phyloP scores from a whole-genome alignment of 106 monocot genomes.

The Amphibolis antarctica region DNA sequence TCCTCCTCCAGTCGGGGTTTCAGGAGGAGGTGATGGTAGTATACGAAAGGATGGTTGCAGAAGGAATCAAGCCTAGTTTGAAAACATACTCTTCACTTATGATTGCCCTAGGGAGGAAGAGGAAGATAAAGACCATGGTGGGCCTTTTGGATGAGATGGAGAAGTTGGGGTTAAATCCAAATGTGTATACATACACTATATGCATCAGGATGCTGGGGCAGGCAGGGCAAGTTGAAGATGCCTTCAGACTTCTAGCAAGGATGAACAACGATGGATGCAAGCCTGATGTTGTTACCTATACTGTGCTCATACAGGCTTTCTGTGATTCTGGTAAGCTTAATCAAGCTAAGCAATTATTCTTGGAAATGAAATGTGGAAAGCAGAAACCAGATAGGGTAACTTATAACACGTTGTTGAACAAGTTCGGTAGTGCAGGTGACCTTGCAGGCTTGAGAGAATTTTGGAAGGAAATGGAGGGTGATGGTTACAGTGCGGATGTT shows the following conservation, averaged over 20 bases:
- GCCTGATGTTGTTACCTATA: slow-evolving; percentile 88
- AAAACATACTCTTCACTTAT: slow-evolving; percentile 88
- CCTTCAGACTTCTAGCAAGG: slow-evolving; percentile 40
- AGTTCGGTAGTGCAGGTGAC: slow-evolving; percentile 73
- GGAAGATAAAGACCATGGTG: slow-evolving; percentile 41
- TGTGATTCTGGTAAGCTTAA: slow-evolving; percentile 49
- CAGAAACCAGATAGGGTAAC: slow-evolving; percentile 79
- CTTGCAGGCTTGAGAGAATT: slow-evolving; percentile 40
- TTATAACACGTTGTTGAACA: slow-evolving; percentile 71
- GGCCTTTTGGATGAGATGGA: slow-evolving; percentile 68
- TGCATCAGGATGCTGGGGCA: slow-evolving; percentile 78
- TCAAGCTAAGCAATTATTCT: slow-evolving; percentile 61
- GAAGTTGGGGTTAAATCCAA: slow-evolving; percentile 53
- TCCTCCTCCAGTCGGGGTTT: slow-evolving; percentile 56
- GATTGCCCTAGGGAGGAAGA: slow-evolving; percentile 73
- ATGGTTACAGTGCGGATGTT: slow-evolving; percentile 72
- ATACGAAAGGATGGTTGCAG: slow-evolving; percentile 57
- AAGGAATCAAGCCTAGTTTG: slow-evolving; percentile 58
- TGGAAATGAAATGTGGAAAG: slow-evolving; percentile 51
- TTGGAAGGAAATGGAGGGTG: slow-evolving; percentile 68
- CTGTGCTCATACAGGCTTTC: slow-evolving; percentile 66
- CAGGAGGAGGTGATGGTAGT: slow-evolving; percentile 50
- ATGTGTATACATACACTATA: slow-evolving; percentile 92
- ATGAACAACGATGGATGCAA: slow-evolving; percentile 68
- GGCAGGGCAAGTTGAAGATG: slow-evolving; percentile 51